These are phyloP conservation scores for Nigrograna mackinnonii DNA, from an alignment of 2,329 filamentous ascomycete genomes.

Conservation along the genomic window DNA sequence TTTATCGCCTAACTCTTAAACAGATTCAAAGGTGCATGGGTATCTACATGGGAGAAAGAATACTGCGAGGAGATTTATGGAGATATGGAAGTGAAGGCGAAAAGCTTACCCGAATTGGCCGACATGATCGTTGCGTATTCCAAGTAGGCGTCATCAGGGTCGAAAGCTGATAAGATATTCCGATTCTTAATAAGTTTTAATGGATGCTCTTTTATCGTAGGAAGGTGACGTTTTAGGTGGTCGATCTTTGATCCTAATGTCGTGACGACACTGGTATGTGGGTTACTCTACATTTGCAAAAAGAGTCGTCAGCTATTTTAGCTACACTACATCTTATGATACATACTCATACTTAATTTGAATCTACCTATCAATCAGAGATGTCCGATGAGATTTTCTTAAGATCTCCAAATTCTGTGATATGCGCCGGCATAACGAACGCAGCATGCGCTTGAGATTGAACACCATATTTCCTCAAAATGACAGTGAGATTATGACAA, in stretches of 20 bases:
- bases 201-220: not conserved
- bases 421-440: not conserved
- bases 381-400: too few relatives aligned
- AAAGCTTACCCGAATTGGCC: not conserved
- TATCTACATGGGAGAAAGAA: not conserved
- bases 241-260: not conserved
- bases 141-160: not conserved
- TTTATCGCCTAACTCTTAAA: not conserved
- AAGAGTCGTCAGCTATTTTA: too few relatives aligned
- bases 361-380: too few relatives aligned
- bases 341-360: too few relatives aligned
- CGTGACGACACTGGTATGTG: too few relatives aligned
- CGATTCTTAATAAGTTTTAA: not conserved
- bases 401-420: not conserved
- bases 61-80: not conserved
- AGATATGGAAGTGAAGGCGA: not conserved
- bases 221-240: not conserved
- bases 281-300: too few relatives aligned
- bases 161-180: not conserved
- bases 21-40: not conserved
- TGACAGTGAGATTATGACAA: not conserved
- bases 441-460: not conserved
- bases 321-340: too few relatives aligned
- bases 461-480: not conserved
- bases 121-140: not conserved